Evolutionary conservation across 2,329 filamentous ascomycete genomes (phyloP), one percentile per base, ranked within the genome.

Genomic region (Fonsecaea monophora): DNA sequence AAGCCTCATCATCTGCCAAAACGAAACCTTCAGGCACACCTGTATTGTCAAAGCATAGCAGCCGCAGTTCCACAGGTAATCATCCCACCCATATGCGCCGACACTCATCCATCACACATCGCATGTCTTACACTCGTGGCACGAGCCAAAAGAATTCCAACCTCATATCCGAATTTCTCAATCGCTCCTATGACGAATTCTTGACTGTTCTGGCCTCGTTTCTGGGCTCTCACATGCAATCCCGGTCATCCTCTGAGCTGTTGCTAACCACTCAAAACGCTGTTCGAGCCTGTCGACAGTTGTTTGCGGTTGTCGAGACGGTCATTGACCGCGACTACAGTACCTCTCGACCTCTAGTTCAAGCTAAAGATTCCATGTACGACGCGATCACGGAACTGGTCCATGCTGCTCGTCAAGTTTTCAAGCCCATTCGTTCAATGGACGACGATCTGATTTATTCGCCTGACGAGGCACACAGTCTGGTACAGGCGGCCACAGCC

Each of bases 161-260:
- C 73, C 84, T 97, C 67, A 92, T 95, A 38, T 97, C 94, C 1
- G 91, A 94, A 77, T 89, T 89, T 72, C 85, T 98, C 57, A 90
- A 88, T 74, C 83, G 86, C 58, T 91, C 89, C 59, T 93, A 97
- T 80, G 94, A 98, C 79, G 87, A 87, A 7, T 97, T 98, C 75
- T 82, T 99, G 61, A 95, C 94, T 6, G 91, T 94, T 75, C 87
- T 99, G 60, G 94, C 92, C 59, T 96, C 92, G 4, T 97, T 98
- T 77, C 94, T 98, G 76, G 95, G 95, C 15, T 85, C 97, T 64
- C 92, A 97, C 78, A 84, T 97, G 67, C 93, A 97, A 77, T 95
- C 94, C n/a, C 90, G 95, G 69, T 95, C 93, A 7, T 90, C 92
- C 8, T 87, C 90, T 0, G 93, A 97, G 76, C 84, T 98, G 57